Evolutionary conservation across 768 basidiomycete genomes (phyloP), one percentile per base, ranked within the genome.

Genomic region (Favolaschia claudopus): DNA sequence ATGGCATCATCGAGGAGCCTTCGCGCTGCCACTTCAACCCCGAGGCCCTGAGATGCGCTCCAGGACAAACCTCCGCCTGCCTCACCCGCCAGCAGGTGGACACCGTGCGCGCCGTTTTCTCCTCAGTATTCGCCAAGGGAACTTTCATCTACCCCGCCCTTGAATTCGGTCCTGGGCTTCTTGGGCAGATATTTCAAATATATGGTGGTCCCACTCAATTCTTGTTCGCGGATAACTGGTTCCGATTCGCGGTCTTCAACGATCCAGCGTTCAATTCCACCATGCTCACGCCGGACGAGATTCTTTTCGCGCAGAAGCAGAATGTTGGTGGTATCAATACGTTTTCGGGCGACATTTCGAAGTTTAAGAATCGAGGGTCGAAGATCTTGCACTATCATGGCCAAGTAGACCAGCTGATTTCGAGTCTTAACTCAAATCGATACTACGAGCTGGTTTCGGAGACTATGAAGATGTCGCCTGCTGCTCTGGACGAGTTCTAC

Each of bases 311-410:
- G 46, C 34, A 51, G 29, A 22, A 14, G 29, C 34, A 54, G 8
- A 29, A 34, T 28, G 14, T 28, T 25, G 54, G 40, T 27, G 54
- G 43, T 7, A 42, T 45, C 20, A 38, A 27, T 13, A 62, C 59
- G 38, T 65, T 45, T 44, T 48, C 55, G 33, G 58, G 54, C 7
- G 37, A 64, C 50, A 14, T 66, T 7, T 42, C 59, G 20, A 37
- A 44, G n/a, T 68, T 64, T 53, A 33, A 44, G 20, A 46, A 38
- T 15, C 52, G 57, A 7, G 67, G 67, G 17, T 64, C 66, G 7
- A 69, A 67, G 54, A 24, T 67, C n/a, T 42, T 69, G 20, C 62
- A 61, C 28, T 69, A 64, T 36, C 66, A 62, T 39, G 67, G 68
- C 14, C 46, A 32, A 6, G 34, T 48, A 32, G 46, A 48, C 25